These are phyloP conservation scores for Lathyrus tuberosus DNA, from an alignment of 306 rosid species.

Conservation along the genomic window DNA sequence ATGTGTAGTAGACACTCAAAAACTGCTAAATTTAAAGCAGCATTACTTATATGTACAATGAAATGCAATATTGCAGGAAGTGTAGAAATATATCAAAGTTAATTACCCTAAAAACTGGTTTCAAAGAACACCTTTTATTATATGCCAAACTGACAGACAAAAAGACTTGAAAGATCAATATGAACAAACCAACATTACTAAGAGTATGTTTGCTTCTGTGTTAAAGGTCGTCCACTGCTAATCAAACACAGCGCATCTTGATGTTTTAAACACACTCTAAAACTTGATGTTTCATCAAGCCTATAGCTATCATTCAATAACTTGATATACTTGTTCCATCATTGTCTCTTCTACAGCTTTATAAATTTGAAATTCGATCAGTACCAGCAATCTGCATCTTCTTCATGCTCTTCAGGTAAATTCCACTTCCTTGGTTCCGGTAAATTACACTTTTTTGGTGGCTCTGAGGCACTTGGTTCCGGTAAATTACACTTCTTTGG, in stretches of 20 bases:
- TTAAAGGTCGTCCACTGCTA: too few species aligned
- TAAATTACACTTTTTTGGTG: slow-evolving; percentile 61
- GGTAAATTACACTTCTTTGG: slow-evolving; percentile 59
- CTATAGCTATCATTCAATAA: neutral
- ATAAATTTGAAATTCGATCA: slow-evolving; percentile 44
- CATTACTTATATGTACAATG: neutral
- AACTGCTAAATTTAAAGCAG: slow-evolving; percentile 23
- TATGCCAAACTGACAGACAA: slow-evolving; percentile 11
- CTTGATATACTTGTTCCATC: slow-evolving; percentile 22
- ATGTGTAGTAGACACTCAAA: neutral
- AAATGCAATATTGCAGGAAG: neutral
- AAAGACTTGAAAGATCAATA: slow-evolving; percentile 5
- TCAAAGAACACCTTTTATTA: neutral
- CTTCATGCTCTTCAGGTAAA: slow-evolving; percentile 53
- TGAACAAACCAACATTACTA: slow-evolving; percentile 11
- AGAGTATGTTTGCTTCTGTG: neutral
- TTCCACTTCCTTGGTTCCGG: slow-evolving; percentile 64
- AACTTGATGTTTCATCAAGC: slow-evolving; percentile 4
- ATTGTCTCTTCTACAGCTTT: slow-evolving; percentile 29
- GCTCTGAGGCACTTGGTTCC: slow-evolving; percentile 76
- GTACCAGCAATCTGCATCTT: slow-evolving; percentile 91
- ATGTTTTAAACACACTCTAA: neutral
- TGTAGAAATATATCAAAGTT: neutral
- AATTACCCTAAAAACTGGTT: neutral
- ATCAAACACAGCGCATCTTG: neutral